Evolutionary conservation across 768 basidiomycete genomes (phyloP).

Genomic region (Trichaptum fuscoviolaceum): DNA sequence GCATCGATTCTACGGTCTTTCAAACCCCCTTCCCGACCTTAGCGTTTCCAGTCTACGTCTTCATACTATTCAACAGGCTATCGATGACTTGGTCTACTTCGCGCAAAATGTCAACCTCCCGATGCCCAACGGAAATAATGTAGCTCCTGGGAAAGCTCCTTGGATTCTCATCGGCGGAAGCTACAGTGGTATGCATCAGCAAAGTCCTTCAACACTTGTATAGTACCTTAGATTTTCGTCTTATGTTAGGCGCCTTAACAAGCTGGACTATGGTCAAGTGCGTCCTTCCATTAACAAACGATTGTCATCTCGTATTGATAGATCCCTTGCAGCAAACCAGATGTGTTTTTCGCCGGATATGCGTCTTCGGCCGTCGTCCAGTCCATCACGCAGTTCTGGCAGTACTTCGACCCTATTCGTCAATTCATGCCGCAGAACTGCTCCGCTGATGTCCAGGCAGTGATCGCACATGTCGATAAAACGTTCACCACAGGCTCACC

Average conservation of each 20-base stretch:
- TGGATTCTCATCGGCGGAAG: constrained; percentile 42
- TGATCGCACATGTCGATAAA: constrained; percentile 55
- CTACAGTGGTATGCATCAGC: constrained; percentile 26
- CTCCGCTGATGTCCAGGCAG: constrained; percentile 63
- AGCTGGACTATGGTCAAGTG: constrained; percentile 36
- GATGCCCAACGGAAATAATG: constrained; percentile 57
- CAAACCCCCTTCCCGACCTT: constrained; percentile 62
- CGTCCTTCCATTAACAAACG: not conserved
- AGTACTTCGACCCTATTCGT: constrained; percentile 68
- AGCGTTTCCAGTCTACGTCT: constrained; percentile 48
- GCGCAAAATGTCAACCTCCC: constrained; percentile 60
- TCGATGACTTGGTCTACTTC: constrained; percentile 69
- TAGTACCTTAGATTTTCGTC: not conserved
- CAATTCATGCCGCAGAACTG: constrained; percentile 68
- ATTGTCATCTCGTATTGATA: not conserved
- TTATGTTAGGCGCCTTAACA: constrained; percentile 34
- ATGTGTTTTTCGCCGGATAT: constrained; percentile 58
- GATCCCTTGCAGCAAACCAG: constrained; percentile 41
- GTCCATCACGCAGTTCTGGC: constrained; percentile 57
- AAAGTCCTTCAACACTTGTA: not conserved
- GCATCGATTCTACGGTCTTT: constrained; percentile 70
- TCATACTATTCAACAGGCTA: constrained; percentile 70
- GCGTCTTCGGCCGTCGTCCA: constrained; percentile 64
- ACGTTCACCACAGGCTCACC: constrained; percentile 43
- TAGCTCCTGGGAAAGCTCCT: constrained; percentile 46